Conservation (phyloP, 2,329 filamentous ascomycete genomes). For the Stachybotrys chlorohalonatus region DNA sequence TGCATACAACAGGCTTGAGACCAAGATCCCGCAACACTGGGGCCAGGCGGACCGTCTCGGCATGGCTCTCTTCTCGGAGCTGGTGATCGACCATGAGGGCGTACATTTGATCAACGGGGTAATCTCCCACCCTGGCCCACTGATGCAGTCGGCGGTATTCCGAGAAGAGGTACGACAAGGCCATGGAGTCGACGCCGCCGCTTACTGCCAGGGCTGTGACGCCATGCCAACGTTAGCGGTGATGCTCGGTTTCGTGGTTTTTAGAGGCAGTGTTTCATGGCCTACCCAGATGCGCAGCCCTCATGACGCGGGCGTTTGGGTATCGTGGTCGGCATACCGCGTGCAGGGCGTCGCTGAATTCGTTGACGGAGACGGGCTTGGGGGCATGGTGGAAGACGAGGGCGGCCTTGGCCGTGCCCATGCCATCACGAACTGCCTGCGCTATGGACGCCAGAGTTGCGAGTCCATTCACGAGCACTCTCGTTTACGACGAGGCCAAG, state of each 20-base stretch:
- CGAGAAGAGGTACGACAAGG: constrained; percentile 67
- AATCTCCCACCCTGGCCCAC: constrained; percentile 32
- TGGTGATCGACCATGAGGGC: constrained; percentile 50
- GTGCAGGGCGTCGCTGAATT: constrained; percentile 38
- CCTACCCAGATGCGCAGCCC: constrained; percentile 33
- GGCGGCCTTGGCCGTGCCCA: constrained; percentile 25
- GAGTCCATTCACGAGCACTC: constrained; percentile 1
- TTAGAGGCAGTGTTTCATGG: not conserved
- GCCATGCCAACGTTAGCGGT: no score
- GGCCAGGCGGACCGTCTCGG: constrained; percentile 42
- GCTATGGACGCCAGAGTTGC: constrained; percentile 9
- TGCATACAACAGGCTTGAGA: constrained; percentile 14
- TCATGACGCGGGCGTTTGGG: constrained; percentile 24
- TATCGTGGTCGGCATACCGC: constrained; percentile 42
- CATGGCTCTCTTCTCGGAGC: constrained; percentile 39
- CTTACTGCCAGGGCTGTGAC: constrained; percentile 67
- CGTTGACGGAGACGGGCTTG: constrained; percentile 24
- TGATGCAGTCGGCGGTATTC: constrained; percentile 26
- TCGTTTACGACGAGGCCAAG: not conserved
- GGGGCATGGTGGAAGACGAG: constrained; percentile 26
- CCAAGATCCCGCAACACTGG: constrained; percentile 28
- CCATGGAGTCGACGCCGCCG: constrained; percentile 97
- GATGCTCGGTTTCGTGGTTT: no score
- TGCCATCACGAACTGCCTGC: constrained; percentile 6
- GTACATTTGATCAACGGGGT: constrained; percentile 29